phyloP scores from a whole-genome alignment of 106 monocot genomes.

The Dendrobium catenatum region DNA sequence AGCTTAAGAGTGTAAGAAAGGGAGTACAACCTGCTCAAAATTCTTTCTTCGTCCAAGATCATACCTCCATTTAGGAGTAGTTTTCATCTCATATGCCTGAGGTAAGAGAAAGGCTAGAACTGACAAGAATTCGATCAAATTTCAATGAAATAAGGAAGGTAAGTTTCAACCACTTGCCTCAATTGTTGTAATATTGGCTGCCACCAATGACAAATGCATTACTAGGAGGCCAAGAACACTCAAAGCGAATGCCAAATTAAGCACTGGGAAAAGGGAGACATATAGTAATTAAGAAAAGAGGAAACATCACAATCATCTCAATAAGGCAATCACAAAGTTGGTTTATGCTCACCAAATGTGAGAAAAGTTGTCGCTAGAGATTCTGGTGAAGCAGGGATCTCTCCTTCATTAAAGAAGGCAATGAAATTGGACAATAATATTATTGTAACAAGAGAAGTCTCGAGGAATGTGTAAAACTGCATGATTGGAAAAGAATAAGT shows the following conservation, averaged over 20 bases:
- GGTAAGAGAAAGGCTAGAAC: slow-evolving; percentile 2
- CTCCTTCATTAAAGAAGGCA: slow-evolving; percentile 72
- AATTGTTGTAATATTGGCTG: slow-evolving; percentile 77
- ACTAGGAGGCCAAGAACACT: slow-evolving; percentile 86
- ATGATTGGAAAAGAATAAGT: neutral
- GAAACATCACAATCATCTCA: neutral
- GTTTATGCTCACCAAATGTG: slow-evolving; percentile 54
- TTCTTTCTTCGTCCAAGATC: slow-evolving; percentile 81
- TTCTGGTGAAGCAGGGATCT: slow-evolving; percentile 74
- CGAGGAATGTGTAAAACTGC: slow-evolving; percentile 87
- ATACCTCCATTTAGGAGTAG: slow-evolving; percentile 73
- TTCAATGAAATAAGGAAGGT: neutral
- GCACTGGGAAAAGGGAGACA: slow-evolving; percentile 26
- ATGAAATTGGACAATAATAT: slow-evolving; percentile 69
- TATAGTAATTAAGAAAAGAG: neutral
- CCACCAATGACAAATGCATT: slow-evolving; percentile 85
- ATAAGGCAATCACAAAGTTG: neutral
- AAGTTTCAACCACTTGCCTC: slow-evolving; percentile 43
- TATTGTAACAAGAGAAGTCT: slow-evolving; percentile 71
- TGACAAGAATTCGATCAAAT: neutral
- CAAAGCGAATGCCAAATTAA: slow-evolving; percentile 82
- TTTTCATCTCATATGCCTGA: slow-evolving; percentile 93
- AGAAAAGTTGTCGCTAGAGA: slow-evolving; percentile 82
- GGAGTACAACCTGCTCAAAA: slow-evolving; percentile 59
- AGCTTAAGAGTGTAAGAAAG: neutral